Conservation (phyloP, 768 basidiomycete genomes). For the Lactifluus volemus region DNA sequence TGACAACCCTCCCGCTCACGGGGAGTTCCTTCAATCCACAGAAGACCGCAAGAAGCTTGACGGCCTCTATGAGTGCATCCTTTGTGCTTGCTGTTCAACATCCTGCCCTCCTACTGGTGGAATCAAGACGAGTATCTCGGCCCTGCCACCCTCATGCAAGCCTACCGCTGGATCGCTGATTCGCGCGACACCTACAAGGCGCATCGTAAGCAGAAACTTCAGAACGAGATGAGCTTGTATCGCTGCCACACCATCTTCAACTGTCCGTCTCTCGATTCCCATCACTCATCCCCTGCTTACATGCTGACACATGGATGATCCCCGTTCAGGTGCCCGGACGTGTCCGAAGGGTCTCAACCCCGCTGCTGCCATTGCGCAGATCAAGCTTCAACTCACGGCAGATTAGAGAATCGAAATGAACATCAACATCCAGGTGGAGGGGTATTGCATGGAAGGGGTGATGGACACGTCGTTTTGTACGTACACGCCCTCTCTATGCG, state of each 20-base stretch:
- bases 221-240: conserved; percentile 95
- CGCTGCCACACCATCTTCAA: conserved; percentile 99
- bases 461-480: neutral
- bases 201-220: conserved; percentile 82
- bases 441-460: neutral
- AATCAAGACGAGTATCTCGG: conserved; percentile 98
- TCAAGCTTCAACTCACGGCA: conserved; percentile 82
- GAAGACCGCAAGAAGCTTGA: conserved; percentile 93
- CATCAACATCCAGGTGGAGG: neutral
- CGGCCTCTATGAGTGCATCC: conserved; percentile 92
- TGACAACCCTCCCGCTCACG: conserved; percentile 76
- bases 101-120: conserved; percentile 99
- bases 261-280: conserved; percentile 36
- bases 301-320: neutral
- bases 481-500: neutral
- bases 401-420: conserved; percentile 35
- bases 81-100: conserved; percentile 96
- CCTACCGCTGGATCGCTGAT: conserved; percentile 97
- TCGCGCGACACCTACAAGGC: conserved; percentile 79
- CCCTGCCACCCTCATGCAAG: conserved; percentile 93
- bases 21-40: conserved; percentile 82
- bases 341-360: conserved; percentile 97
- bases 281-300: conserved; percentile 20
- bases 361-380: conserved; percentile 83
- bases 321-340: conserved; percentile 67